Evolutionary conservation across 2,329 filamentous ascomycete species (phyloP).

Genomic region (Colletotrichum tabaci): DNA sequence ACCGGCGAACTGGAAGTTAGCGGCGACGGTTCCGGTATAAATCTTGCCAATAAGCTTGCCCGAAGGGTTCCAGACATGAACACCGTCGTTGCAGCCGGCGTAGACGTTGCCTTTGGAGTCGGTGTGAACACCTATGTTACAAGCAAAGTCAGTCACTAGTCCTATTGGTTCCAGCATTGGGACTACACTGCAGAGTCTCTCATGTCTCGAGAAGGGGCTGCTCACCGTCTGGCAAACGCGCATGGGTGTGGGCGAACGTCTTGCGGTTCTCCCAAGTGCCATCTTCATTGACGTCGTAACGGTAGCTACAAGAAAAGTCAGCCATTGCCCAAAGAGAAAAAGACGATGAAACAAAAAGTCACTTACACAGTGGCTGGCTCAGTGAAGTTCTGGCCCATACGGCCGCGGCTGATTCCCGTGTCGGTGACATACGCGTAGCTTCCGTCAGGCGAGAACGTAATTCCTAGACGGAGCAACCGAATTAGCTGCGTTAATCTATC

Average conservation of each 20-base stretch:
- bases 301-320: constrained; percentile 54
- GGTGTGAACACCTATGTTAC: constrained; percentile 59
- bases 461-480: constrained; percentile 55
- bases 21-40: constrained; percentile 60
- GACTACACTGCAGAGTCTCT: background rate
- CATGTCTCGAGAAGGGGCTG: background rate
- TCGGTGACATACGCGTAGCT: constrained; percentile 69
- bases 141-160: constrained; percentile 57
- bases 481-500: background rate
- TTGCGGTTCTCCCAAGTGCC: constrained; percentile 64
- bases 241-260: constrained; percentile 69
- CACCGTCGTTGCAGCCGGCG: constrained; percentile 63
- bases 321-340: constrained; percentile 32
- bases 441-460: constrained; percentile 70
- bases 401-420: constrained; percentile 64
- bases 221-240: constrained; percentile 71
- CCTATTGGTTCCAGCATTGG: too few species aligned
- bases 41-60: constrained; percentile 71
- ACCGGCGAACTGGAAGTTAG: constrained; percentile 63
- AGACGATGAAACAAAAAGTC: background rate
- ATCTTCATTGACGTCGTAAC: constrained; percentile 60
- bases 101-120: constrained; percentile 71
- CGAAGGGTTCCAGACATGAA: constrained; percentile 63
- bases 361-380: constrained; percentile 64
- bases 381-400: constrained; percentile 59